Evolutionary conservation across 495 filamentous ascomycete species (phyloP).

Genomic region (Tuber borchii): DNA sequence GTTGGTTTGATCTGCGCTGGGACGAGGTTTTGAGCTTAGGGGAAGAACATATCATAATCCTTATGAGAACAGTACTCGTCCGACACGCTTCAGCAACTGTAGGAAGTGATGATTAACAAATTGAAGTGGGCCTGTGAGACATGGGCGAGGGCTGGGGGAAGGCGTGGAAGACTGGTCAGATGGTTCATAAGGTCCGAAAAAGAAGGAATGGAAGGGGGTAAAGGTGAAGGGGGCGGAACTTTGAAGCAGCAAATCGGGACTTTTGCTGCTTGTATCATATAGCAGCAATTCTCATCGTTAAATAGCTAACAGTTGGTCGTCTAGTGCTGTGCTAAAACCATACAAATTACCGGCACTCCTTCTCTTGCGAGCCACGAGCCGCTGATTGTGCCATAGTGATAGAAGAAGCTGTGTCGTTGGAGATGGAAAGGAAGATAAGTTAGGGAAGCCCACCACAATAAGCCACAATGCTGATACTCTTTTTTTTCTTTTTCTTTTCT

Average conservation of each 20-base stretch:
- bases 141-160: neutral
- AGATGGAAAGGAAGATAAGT: neutral
- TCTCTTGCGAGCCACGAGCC: slow-evolving; percentile 1
- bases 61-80: neutral
- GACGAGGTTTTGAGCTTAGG: slow-evolving; percentile 23
- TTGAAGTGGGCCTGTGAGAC: neutral
- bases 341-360: neutral
- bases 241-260: slow-evolving; percentile 1
- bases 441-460: neutral
- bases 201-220: neutral
- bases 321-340: neutral
- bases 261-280: too few relatives aligned
- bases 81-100: neutral
- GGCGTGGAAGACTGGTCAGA: neutral
- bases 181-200: neutral
- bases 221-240: neutral
- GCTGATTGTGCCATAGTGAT: neutral
- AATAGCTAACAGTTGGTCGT: neutral
- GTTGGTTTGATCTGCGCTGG: slow-evolving; percentile 26
- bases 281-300: neutral
- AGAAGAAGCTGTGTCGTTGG: neutral
- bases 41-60: slow-evolving; percentile 5
- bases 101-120: neutral
- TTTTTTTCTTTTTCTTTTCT: too few relatives aligned
- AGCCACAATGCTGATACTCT: neutral